A percentile compares a stretch with the other conserved stretches of the same genome.
These are phyloP conservation scores for Telopea speciosissima DNA, from an alignment of 177 flowering plant species.

Conservation along the genomic window DNA sequence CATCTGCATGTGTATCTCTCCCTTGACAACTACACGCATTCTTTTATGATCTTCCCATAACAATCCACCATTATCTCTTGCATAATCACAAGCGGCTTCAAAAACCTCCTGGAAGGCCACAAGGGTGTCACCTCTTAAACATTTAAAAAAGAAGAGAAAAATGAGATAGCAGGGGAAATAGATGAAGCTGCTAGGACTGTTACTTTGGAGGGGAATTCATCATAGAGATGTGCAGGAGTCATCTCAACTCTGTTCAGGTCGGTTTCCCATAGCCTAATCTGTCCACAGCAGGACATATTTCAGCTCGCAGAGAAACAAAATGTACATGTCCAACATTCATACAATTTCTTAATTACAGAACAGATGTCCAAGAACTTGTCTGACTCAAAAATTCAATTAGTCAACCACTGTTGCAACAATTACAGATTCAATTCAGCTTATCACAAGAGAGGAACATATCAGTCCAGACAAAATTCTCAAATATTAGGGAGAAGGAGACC, in stretches of 20 bases:
- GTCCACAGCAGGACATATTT: constrained; percentile 16
- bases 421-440: no score
- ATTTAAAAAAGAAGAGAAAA: not conserved
- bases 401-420: no score
- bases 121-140: not conserved
- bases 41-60: constrained; percentile 71
- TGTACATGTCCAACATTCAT: no score
- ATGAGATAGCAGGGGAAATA: not conserved
- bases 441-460: not conserved
- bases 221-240: constrained; percentile 57
- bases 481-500: constrained; percentile 31
- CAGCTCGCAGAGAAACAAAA: constrained; percentile 3
- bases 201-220: constrained; percentile 83
- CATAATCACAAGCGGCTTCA: constrained; percentile 75
- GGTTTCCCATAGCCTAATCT: constrained; percentile 87
- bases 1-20: constrained; percentile 58
- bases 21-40: constrained; percentile 64
- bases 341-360: not conserved
- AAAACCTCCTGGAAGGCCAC: constrained; percentile 54
- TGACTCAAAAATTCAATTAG: no score
- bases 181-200: not conserved
- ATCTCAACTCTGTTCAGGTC: constrained; percentile 72
- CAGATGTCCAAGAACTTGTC: no score
- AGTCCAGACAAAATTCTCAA: not conserved
- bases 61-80: constrained; percentile 56